Percentiles rank a stretch among this genome's conserved stretches.
Evolutionary conservation across 2,329 filamentous ascomycete species (phyloP).

Genomic region (Didymosphaeria variabile): DNA sequence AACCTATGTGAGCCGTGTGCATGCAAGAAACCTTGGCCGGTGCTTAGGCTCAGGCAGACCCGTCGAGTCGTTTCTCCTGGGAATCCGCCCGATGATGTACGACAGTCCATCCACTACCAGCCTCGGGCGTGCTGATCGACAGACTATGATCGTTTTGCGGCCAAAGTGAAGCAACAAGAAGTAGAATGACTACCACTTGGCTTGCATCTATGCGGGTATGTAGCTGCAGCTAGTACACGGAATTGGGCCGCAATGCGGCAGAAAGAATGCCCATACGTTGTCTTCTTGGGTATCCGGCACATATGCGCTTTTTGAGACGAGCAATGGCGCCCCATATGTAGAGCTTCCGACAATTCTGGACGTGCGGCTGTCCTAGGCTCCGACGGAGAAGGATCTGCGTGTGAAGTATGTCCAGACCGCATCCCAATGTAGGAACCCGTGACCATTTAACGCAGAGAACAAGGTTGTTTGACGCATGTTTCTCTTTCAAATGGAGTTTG

Average conservation of each 20-base stretch:
- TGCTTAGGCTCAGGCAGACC: neutral
- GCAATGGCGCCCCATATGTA: neutral
- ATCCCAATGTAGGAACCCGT: neutral
- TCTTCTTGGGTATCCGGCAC: neutral
- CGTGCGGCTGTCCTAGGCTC: neutral
- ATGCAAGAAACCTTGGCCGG: neutral
- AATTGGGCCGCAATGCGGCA: conserved; percentile 1
- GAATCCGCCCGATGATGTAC: neutral
- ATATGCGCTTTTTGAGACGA: neutral
- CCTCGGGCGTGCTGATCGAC: neutral
- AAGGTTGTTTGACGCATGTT: neutral
- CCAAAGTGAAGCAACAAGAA: neutral
- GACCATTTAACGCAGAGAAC: neutral
- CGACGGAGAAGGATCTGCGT: neutral
- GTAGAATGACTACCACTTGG: neutral
- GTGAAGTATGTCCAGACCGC: neutral
- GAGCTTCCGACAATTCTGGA: neutral
- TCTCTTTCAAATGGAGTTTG: neutral
- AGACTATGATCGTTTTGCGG: neutral
- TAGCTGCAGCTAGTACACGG: neutral
- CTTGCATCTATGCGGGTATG: conserved; percentile 4
- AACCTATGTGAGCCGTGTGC: neutral
- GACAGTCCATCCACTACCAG: neutral
- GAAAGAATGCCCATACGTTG: neutral
- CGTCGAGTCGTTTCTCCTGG: neutral